Conservation (phyloP, 768 basidiomycete genomes). For the Amanita phalloides region DNA sequence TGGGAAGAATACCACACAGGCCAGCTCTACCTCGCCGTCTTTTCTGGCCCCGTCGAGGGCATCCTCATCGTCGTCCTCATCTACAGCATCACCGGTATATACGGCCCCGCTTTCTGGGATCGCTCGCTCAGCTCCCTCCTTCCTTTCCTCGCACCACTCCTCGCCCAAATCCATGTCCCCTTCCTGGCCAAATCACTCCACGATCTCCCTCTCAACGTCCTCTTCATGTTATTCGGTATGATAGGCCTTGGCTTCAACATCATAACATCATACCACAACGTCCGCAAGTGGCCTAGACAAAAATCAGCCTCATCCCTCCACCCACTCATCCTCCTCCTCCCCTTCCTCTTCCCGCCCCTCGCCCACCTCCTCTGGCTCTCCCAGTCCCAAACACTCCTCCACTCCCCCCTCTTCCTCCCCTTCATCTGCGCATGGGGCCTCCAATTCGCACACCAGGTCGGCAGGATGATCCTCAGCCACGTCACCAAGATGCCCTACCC, state of each 20-base stretch:
- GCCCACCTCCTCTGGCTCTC: conserved; percentile 79
- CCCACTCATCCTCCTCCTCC: conserved; percentile 69
- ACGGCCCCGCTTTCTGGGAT: conserved; percentile 78
- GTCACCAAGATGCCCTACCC: conserved; percentile 81
- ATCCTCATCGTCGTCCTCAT: conserved; percentile 73
- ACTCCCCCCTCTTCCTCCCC: conserved; percentile 70
- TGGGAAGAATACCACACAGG: conserved; percentile 90
- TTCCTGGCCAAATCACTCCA: conserved; percentile 30
- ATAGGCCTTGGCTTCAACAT: conserved; percentile 76
- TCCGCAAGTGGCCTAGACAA: conserved; percentile 32
- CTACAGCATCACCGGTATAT: conserved; percentile 69
- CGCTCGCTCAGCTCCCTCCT: conserved; percentile 50
- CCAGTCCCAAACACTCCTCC: conserved; percentile 67
- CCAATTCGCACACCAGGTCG: conserved; percentile 87
- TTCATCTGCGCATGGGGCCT: conserved; percentile 90
- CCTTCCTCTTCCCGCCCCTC: conserved; percentile 61
- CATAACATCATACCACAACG: conserved; percentile 65
- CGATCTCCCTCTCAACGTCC: conserved; percentile 71
- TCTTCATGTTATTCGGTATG: conserved; percentile 75
- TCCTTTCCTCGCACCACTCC: conserved; percentile 37
- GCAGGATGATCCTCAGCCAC: conserved; percentile 88
- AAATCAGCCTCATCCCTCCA: conserved; percentile 19
- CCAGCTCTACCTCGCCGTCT: conserved; percentile 81
- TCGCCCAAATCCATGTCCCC: conserved; percentile 12
- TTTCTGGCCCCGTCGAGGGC: conserved; percentile 92